Percentiles rank a stretch among this genome's conserved stretches.
phyloP scores from a whole-genome alignment of 768 basidiomycete genomes.

The Pisolithus marmoratus region DNA sequence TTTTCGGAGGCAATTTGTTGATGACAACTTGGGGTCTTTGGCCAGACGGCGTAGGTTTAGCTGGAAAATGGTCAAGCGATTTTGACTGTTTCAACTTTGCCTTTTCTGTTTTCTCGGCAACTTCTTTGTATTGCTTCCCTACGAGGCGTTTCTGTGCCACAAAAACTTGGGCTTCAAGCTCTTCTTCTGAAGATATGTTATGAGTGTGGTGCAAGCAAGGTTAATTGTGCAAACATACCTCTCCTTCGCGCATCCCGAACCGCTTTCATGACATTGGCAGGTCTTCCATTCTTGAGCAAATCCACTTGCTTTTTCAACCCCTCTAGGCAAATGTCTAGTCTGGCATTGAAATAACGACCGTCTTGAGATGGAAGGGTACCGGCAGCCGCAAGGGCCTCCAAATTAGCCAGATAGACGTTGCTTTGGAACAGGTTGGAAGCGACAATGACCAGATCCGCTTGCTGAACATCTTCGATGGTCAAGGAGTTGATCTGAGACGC shows the following conservation, averaged over 20 bases:
- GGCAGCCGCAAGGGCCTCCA: constrained; percentile 63
- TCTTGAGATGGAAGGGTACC: constrained; percentile 70
- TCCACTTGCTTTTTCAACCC: constrained; percentile 63
- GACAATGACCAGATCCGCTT: constrained; percentile 83
- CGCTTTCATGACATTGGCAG: constrained; percentile 53
- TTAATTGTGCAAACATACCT: constrained; percentile 36
- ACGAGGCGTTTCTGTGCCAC: constrained; percentile 62
- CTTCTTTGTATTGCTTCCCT: constrained; percentile 68
- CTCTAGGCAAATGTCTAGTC: constrained; percentile 57
- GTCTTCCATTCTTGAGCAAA: constrained; percentile 58
- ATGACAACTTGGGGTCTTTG: constrained; percentile 57
- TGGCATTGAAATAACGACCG: constrained; percentile 86
- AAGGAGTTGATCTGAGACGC: constrained; percentile 65
- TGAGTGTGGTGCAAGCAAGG: background rate
- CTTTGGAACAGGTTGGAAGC: constrained; percentile 86
- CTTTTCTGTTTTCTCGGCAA: constrained; percentile 35
- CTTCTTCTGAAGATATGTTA: constrained; percentile 37
- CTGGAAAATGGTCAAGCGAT: constrained; percentile 16
- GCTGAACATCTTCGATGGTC: constrained; percentile 66
- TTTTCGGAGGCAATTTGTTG: constrained; percentile 20
- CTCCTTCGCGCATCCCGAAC: constrained; percentile 58
- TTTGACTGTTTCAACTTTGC: constrained; percentile 11
- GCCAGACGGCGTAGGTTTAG: constrained; percentile 33
- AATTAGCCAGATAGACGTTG: constrained; percentile 66
- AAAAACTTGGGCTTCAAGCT: constrained; percentile 41